A percentile compares a stretch with the other conserved stretches of the same genome.
Evolutionary conservation across 768 basidiomycete genomes (phyloP).

Genomic region (Calocera viscosa): DNA sequence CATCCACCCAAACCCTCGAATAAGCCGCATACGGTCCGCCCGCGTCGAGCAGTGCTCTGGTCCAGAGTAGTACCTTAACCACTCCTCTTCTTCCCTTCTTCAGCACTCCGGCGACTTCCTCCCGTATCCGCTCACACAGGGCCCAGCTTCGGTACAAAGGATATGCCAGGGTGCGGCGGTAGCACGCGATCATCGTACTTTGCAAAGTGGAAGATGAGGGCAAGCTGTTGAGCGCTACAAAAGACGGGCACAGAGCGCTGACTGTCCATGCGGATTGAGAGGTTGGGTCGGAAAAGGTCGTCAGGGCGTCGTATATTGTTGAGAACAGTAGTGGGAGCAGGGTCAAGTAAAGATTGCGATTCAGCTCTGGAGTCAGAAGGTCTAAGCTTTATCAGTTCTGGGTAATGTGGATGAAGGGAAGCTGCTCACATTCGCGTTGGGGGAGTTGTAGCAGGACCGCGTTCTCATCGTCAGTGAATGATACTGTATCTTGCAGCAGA

Average conservation of each 20-base stretch:
- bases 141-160: conserved; percentile 70
- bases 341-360: conserved; percentile 52
- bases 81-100: conserved; percentile 48
- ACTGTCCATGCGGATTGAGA: conserved; percentile 85
- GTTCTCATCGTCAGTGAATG: conserved; percentile 62
- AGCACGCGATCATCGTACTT: conserved; percentile 46
- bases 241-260: conserved; percentile 54
- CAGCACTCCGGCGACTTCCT: conserved; percentile 50
- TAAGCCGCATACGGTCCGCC: conserved; percentile 85
- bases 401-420: neutral
- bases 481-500: conserved; percentile 25
- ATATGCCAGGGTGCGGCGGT: conserved; percentile 62
- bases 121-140: conserved; percentile 54
- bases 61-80: conserved; percentile 53
- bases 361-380: conserved; percentile 44
- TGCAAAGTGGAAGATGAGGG: conserved; percentile 41
- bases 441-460: conserved; percentile 46
- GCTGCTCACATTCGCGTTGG: conserved; percentile 39
- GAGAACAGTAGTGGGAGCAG: conserved; percentile 62
- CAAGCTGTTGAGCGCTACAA: conserved; percentile 70
- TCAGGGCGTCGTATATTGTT: conserved; percentile 70
- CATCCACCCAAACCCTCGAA: conserved; percentile 75
- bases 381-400: conserved; percentile 33
- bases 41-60: conserved; percentile 62
- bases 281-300: conserved; percentile 66